Percentiles rank a stretch among this genome's conserved stretches.
Evolutionary conservation across 495 filamentous ascomycete genomes (phyloP).

Genomic region (Terfezia boudieri): DNA sequence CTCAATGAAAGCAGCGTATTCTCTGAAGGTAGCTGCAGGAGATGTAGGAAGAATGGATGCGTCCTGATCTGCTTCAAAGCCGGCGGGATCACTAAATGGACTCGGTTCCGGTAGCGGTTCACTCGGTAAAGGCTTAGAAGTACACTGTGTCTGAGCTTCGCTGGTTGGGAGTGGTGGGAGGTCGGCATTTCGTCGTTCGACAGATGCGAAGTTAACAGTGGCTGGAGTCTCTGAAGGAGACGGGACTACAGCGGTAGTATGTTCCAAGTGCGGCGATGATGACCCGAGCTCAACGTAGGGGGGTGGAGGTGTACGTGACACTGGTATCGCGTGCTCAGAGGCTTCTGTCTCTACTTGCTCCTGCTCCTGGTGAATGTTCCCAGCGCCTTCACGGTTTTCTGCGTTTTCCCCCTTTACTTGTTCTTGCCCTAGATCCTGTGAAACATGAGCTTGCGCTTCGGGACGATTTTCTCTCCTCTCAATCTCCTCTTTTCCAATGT

Average conservation of each 20-base stretch:
- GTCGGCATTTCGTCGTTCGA: slow-evolving; percentile 15
- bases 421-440: too few species aligned
- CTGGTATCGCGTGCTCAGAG: too few species aligned
- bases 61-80: background rate
- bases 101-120: background rate
- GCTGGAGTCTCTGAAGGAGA: background rate
- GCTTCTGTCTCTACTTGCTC: too few species aligned
- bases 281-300: background rate
- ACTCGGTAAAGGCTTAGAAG: slow-evolving; percentile 11
- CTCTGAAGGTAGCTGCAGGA: slow-evolving; percentile 10
- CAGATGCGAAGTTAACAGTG: background rate
- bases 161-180: slow-evolving; percentile 8
- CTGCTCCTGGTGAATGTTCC: too few species aligned
- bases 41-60: background rate
- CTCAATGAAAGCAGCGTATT: slow-evolving; percentile 25
- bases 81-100: background rate
- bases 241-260: background rate
- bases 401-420: too few species aligned
- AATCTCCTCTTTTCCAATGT: too few species aligned
- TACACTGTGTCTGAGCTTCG: slow-evolving; percentile 10
- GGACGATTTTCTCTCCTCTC: too few species aligned
- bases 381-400: too few species aligned
- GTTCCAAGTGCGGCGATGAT: background rate
- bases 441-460: too few species aligned
- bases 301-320: background rate